A percentile compares a stretch with the other conserved stretches of the same genome.
phyloP scores from a whole-genome alignment of 2,329 filamentous ascomycete genomes.

The Epichloe gansuensis region DNA sequence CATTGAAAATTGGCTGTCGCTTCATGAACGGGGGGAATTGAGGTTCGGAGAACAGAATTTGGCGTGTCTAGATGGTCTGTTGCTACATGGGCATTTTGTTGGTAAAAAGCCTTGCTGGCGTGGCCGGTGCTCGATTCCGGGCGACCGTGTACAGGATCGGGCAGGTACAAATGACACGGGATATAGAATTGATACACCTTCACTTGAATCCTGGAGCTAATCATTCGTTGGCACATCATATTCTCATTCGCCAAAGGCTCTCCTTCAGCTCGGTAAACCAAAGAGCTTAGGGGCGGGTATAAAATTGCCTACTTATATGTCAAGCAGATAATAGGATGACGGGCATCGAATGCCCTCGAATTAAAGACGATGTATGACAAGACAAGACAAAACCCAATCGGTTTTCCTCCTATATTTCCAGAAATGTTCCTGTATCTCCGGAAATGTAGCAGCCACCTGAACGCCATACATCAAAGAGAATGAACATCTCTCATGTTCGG shows the following conservation, averaged over 20 bases:
- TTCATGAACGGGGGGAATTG: background rate
- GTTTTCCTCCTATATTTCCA: background rate
- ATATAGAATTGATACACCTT: background rate
- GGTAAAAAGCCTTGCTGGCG: too few relatives aligned
- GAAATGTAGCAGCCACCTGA: background rate
- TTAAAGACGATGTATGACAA: background rate
- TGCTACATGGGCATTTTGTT: background rate
- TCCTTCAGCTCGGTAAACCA: background rate
- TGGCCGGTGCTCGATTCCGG: background rate
- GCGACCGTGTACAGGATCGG: background rate
- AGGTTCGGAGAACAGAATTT: background rate
- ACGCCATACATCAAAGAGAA: background rate
- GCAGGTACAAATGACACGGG: background rate
- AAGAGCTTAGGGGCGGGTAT: slow-evolving; percentile 1
- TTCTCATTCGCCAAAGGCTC: background rate
- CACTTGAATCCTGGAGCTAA: too few relatives aligned
- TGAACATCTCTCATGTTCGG: background rate
- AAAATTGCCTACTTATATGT: background rate
- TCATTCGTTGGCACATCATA: too few relatives aligned
- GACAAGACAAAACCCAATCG: background rate
- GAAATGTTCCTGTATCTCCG: background rate
- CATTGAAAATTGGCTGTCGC: background rate
- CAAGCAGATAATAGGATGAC: background rate
- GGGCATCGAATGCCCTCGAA: background rate
- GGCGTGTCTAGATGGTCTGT: background rate